phyloP scores from a whole-genome alignment of 2,329 filamentous ascomycete genomes.

The Moelleriella libera region DNA sequence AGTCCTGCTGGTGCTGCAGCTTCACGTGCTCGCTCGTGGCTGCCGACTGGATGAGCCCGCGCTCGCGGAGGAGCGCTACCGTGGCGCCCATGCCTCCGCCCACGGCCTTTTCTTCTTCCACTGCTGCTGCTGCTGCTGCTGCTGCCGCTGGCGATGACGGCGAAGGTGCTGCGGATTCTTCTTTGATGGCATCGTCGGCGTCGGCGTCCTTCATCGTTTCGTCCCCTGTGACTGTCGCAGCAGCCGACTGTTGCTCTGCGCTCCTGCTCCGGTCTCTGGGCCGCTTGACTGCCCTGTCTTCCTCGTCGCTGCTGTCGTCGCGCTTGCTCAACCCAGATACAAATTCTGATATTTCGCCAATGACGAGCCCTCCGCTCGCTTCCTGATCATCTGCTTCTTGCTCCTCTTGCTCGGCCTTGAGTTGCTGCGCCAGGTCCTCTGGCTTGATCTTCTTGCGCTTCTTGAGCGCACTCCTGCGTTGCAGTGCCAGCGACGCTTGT shows the following conservation, averaged over 20 bases:
- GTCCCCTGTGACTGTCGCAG: slow-evolving; percentile 6
- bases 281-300: slow-evolving; percentile 37
- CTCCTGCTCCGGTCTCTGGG: slow-evolving; percentile 7
- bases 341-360: slow-evolving; percentile 92
- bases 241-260: slow-evolving; percentile 13
- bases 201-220: slow-evolving; percentile 7
- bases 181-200: slow-evolving; percentile 12
- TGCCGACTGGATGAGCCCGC: slow-evolving; percentile 60
- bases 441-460: slow-evolving; percentile 80
- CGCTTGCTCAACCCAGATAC: slow-evolving; percentile 71
- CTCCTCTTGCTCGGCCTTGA: slow-evolving; percentile 47
- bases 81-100: slow-evolving; percentile 73
- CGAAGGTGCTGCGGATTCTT: slow-evolving; percentile 13
- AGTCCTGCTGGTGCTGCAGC: slow-evolving; percentile 59
- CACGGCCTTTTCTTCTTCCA: slow-evolving; percentile 18
- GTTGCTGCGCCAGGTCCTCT: slow-evolving; percentile 72
- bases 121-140: not conserved
- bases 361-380: slow-evolving; percentile 52
- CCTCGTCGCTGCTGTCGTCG: slow-evolving; percentile 25
- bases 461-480: slow-evolving; percentile 72
- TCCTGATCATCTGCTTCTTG: slow-evolving; percentile 26
- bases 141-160: not conserved
- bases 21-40: slow-evolving; percentile 51
- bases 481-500: slow-evolving; percentile 71
- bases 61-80: slow-evolving; percentile 68